A percentile compares a stretch with the other conserved stretches of the same genome.
Evolutionary conservation across 2,329 filamentous ascomycete species (phyloP).

Genomic region (Acephala macrosclerotiorum): DNA sequence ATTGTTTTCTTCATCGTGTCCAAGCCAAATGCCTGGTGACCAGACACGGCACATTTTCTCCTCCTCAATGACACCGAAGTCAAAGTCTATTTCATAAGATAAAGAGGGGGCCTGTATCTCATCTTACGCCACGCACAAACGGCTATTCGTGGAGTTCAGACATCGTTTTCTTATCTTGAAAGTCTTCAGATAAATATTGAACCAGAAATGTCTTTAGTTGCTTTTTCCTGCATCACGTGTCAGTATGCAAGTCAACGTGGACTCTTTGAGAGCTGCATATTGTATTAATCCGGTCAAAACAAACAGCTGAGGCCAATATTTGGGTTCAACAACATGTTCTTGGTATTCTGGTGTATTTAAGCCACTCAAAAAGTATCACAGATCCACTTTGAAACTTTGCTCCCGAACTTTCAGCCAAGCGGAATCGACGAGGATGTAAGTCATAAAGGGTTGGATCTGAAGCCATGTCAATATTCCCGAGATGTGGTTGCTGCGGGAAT

Average conservation of each 20-base stretch:
- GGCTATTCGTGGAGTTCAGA: not conserved
- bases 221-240: constrained; percentile 4
- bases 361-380: not conserved
- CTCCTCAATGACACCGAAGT: not conserved
- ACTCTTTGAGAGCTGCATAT: constrained; percentile 2
- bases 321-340: not conserved
- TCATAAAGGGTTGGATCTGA: not conserved
- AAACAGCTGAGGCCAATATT: not conserved
- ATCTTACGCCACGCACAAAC: not conserved
- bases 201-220: not conserved
- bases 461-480: not conserved
- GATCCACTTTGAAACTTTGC: not conserved
- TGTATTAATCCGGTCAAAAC: not conserved
- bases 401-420: not conserved
- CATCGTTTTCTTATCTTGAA: constrained; percentile 1
- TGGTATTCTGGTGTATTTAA: not conserved
- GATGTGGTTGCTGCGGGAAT: not conserved
- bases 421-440: not conserved
- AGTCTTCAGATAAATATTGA: not conserved
- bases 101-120: not conserved
- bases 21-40: not conserved
- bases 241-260: constrained; percentile 7
- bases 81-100: not conserved
- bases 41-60: not conserved
- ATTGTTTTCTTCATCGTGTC: not conserved